Conservation (phyloP, 768 basidiomycete genomes). For the Albatrellus ellisii region DNA sequence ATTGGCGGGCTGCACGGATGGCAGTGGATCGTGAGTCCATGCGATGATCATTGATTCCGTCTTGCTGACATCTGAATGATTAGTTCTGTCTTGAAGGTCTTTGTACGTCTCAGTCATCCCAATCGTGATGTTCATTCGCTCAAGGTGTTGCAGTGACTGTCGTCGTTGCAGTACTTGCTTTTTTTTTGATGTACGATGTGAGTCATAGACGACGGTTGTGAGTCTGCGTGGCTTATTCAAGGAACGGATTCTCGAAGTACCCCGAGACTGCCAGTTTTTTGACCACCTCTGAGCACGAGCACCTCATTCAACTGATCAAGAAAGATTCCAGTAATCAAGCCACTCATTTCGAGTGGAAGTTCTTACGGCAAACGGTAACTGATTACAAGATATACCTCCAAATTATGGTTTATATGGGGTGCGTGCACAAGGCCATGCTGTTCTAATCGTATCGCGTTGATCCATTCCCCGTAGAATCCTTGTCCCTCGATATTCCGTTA, state of each 20-base stretch:
- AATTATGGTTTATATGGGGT: conserved; percentile 22
- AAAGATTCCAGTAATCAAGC: conserved; percentile 20
- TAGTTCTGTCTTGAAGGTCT: neutral
- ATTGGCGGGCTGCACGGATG: conserved; percentile 25
- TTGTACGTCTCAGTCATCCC: too few species aligned
- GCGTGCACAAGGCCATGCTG: too few species aligned
- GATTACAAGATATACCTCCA: conserved; percentile 23
- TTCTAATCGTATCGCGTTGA: too few species aligned
- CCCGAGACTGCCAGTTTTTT: conserved; percentile 33
- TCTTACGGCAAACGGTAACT: conserved; percentile 22
- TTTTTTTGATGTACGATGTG: conserved; percentile 28
- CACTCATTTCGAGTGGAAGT: conserved; percentile 21
- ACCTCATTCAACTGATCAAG: conserved; percentile 17
- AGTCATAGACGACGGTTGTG: conserved; percentile 6
- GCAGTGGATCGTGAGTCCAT: conserved; percentile 35
- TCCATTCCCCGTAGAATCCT: too few species aligned
- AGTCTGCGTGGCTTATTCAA: neutral
- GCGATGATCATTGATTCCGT: neutral
- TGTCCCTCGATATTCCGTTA: conserved; percentile 31
- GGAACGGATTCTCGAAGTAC: conserved; percentile 17
- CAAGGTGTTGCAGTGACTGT: conserved; percentile 17
- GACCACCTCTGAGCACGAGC: conserved; percentile 21
- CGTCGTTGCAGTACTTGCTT: conserved; percentile 26
- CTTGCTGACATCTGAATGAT: too few species aligned
- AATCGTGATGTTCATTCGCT: too few species aligned